Evolutionary conservation across 2,329 filamentous ascomycete species (phyloP), one percentile per base, ranked within the genome.

Genomic region (Parascedosporium putredinis): DNA sequence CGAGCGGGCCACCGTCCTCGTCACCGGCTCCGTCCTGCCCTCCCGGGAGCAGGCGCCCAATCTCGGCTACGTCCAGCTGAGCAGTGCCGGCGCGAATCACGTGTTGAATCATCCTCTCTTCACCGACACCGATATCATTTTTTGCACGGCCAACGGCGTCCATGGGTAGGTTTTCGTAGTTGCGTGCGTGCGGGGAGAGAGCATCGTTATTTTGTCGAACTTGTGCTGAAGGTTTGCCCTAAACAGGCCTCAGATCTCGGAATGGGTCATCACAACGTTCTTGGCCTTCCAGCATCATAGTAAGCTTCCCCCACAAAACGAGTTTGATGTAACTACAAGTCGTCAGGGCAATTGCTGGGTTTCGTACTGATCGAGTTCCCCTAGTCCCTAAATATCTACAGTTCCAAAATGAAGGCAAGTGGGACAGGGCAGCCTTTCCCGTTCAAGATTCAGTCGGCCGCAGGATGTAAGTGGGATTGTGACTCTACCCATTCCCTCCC

Each of bases 81-180:
- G 68, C 20, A 76, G 71, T 50, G 77, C 77, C 1, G 77, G 77
- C 5, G 71, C 71, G 2, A 76, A 80, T 49, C 67, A 70, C 49
- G 58, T 79, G 9, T 46, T 73, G 7, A 58, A 70, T 2, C 59
- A 68, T 10, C 70, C 71, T 1, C 51, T 79, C 0, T 79, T 75
- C 52, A 67, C 61, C 20, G 71, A 76, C 20, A 75, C 70, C 0
- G 64, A 75, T 45, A 62, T 78, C 6, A 58, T 63, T 0, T 76
- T 81, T 53, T 75, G 70, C 42, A 76, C 75, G 0, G 74, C 75
- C 0, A 80, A 76, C 51, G 77, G 77, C 0, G 72, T 80, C n/a
- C 74, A 78, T 36, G 75, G 74, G 75, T 76, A 53, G 59, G 69
- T 58, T 24, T 12, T 6, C 10, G 16, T n/a, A n/a, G n/a, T n/a